These are phyloP conservation scores for Pythium monospermum DNA, from an alignment of 352 stramenopile species.

Conservation along the genomic window DNA sequence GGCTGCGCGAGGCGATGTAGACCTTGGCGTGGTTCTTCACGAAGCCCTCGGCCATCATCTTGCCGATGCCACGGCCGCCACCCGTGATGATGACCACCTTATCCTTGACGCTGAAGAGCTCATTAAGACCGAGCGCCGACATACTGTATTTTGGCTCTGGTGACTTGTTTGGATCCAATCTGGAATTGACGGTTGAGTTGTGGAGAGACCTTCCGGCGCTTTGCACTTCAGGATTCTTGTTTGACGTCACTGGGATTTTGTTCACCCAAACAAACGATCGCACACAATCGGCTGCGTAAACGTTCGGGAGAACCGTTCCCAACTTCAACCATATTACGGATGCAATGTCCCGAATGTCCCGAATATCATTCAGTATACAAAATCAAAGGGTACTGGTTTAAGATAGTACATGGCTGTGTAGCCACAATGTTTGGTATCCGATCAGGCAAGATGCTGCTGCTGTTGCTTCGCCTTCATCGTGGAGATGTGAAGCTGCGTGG, in stretches of 20 bases:
- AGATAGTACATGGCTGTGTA: no score
- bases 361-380: no score
- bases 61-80: slow-evolving; percentile 91
- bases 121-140: slow-evolving; percentile 26
- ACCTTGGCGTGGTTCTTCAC: slow-evolving; percentile 90
- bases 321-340: slow-evolving; percentile 14
- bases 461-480: slow-evolving; percentile 21
- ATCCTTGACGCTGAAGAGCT: slow-evolving; percentile 62
- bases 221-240: no score
- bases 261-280: slow-evolving; percentile 20
- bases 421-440: no score
- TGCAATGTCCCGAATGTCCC: no score
- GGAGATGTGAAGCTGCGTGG: slow-evolving; percentile 45
- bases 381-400: neutral
- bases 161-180: neutral
- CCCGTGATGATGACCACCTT: slow-evolving; percentile 91
- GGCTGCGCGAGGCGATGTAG: slow-evolving; percentile 86
- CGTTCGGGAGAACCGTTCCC: neutral
- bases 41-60: slow-evolving; percentile 95
- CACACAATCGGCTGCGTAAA: neutral
- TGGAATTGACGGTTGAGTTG: no score
- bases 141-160: neutral
- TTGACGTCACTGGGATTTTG: no score
- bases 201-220: no score
- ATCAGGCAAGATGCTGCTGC: no score